Percentiles rank a stretch among this genome's conserved stretches.
Evolutionary conservation across 441 rosid species (phyloP).

Genomic region (Adansonia madagascariensis): DNA sequence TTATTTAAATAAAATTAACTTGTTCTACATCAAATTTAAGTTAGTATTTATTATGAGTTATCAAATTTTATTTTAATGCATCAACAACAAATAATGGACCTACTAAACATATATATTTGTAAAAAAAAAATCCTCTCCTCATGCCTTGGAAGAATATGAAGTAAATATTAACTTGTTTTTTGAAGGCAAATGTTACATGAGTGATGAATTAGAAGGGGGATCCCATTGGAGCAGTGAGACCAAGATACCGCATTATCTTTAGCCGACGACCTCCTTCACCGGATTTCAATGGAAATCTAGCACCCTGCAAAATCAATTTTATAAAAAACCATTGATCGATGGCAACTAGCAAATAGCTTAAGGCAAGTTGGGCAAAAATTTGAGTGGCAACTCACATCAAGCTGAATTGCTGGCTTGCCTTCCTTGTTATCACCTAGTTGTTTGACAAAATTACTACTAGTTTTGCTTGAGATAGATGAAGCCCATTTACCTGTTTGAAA

Average conservation of each 20-base stretch:
- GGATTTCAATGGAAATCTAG: slow-evolving; percentile 19
- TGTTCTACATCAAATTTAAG: too few species aligned
- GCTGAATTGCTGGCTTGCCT: slow-evolving; percentile 15
- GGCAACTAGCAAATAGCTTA: not conserved
- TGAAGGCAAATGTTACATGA: not conserved
- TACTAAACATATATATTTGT: not conserved
- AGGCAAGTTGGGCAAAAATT: not conserved
- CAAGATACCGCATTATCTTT: slow-evolving; percentile 25
- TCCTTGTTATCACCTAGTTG: slow-evolving; percentile 10
- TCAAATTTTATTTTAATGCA: not conserved
- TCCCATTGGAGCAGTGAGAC: slow-evolving; percentile 21
- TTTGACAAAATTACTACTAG: slow-evolving; percentile 11
- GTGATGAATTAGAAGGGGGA: slow-evolving; percentile 22
- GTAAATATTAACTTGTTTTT: not conserved
- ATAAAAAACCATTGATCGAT: not conserved
- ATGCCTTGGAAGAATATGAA: not conserved
- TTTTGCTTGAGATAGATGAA: slow-evolving; percentile 21
- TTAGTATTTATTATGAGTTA: not conserved
- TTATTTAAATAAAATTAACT: too few species aligned
- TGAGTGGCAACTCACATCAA: slow-evolving; percentile 21
- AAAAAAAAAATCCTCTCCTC: not conserved
- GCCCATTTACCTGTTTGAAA: slow-evolving; percentile 14
- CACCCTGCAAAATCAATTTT: slow-evolving; percentile 16
- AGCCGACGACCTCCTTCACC: slow-evolving; percentile 7
- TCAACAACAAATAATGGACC: slow-evolving; percentile 1